These are phyloP conservation scores for Microcyclosporella mali DNA, from an alignment of 2,329 filamentous ascomycete species.

Conservation along the genomic window DNA sequence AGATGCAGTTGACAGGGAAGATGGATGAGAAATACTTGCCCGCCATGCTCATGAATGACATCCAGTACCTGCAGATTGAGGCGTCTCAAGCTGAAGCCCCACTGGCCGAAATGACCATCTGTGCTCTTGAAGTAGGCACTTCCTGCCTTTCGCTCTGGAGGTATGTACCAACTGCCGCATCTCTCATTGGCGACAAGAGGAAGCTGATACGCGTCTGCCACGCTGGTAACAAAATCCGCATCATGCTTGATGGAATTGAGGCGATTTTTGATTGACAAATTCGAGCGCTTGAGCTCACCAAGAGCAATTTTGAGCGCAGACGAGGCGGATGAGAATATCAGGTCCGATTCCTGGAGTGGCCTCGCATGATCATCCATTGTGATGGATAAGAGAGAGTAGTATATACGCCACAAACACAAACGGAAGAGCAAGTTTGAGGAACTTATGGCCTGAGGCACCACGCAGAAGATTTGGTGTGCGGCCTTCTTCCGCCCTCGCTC, in stretches of 20 bases:
- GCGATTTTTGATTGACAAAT: conserved; percentile 73
- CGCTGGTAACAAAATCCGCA: conserved; percentile 63
- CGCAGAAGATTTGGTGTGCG: too few species aligned
- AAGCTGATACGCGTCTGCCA: conserved; percentile 52
- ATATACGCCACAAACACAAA: too few species aligned
- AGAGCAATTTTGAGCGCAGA: conserved; percentile 65
- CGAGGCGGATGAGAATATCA: conserved; percentile 51
- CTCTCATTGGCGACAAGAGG: conserved; percentile 88
- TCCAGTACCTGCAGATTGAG: conserved; percentile 77
- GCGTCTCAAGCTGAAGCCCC: conserved; percentile 79
- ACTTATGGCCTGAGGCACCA: too few species aligned
- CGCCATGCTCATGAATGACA: conserved; percentile 59
- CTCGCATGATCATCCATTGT: too few species aligned
- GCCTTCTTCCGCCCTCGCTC: too few species aligned
- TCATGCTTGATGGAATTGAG: conserved; percentile 73
- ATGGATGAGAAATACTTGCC: conserved; percentile 43
- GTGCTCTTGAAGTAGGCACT: conserved; percentile 97
- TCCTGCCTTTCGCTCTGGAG: conserved; percentile 55
- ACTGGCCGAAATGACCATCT: conserved; percentile 85
- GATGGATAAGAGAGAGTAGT: too few species aligned
- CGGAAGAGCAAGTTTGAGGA: too few species aligned
- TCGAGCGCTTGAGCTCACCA: conserved; percentile 65
- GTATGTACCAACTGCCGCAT: conserved; percentile 93
- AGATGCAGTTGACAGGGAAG: background rate
- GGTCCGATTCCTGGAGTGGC: conserved; percentile 24